Base-by-base conservation (phyloP, 768 basidiomycete species). In the Collybia sp. region DNA sequence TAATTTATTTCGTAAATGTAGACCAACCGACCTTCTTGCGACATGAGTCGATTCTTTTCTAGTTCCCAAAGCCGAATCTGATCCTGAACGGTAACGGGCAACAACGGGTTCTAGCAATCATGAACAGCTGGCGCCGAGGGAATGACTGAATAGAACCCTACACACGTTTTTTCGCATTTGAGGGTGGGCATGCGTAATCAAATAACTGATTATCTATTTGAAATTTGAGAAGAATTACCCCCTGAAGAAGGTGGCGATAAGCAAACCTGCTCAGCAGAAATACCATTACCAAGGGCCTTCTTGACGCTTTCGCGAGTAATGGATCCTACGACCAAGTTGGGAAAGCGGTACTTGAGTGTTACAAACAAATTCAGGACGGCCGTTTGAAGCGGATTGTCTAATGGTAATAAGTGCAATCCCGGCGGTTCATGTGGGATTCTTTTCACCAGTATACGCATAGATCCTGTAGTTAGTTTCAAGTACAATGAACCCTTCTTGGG, bases 401-500 rank as follows among this genome's bases (percentile, higher is more conserved):
- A 45, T 50, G 42, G 43, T 32, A 25, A 25, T 25, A 8, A 25
- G 25, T 25, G 3, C 25, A 25, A 25, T 25, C 25, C 25, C 25
- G 25, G 25, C 25, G 25, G 25, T 25, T 25, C 25, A 25, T 25
- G 25, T 25, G 8, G 25, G 25, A 8, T 25, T 25, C 25, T 33
- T 25, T 46, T 43, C 63, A 93, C 93, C 87, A 31, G 96, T 99
- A 65, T 99, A 99, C 4, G 96, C 96, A 62, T 98, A 99, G 52
- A 99, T 70, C 54, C 93, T 87, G 70, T 97, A 98, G 70, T 99
- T 98, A 15, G 96, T 98, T 71, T 99, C 96, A 36, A 99, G 76
- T 54, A 98, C 83, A 55, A 98, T 86, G 71, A 96, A 98, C 12
- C 94, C 92, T 63, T 95, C 82, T 58, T 74, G 67, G 53, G 83